phyloP scores from a whole-genome alignment of 2,329 filamentous ascomycete species.

The Penicillium sp. region DNA sequence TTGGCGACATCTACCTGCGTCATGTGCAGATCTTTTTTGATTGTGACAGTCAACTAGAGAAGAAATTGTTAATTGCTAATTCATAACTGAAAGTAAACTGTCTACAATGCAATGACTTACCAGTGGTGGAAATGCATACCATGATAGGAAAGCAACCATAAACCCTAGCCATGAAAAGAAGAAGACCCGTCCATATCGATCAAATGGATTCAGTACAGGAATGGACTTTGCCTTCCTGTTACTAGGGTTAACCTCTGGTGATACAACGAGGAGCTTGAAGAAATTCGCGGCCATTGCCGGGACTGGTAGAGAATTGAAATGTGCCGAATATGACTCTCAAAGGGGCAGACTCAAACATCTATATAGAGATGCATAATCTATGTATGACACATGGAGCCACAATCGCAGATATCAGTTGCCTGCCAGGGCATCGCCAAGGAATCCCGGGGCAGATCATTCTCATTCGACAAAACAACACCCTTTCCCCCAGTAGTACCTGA shows the following conservation, averaged over 20 bases:
- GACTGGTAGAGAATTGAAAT: neutral
- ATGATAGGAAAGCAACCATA: conserved; percentile 83
- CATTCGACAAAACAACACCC: conserved; percentile 13
- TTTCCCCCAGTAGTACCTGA: neutral
- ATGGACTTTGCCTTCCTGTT: conserved; percentile 77
- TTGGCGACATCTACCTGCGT: conserved; percentile 69
- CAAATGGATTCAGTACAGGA: conserved; percentile 69
- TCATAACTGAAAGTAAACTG: neutral
- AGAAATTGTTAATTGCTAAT: neutral
- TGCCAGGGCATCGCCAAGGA: neutral
- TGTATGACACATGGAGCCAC: conserved; percentile 13
- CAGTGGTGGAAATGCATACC: conserved; percentile 83
- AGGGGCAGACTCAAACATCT: neutral
- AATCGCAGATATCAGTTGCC: conserved; percentile 5
- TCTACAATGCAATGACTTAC: conserved; percentile 45
- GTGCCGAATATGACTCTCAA: neutral
- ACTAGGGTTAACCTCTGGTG: conserved; percentile 74
- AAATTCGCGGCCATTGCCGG: conserved; percentile 19
- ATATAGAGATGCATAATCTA: conserved; percentile 8
- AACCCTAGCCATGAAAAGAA: conserved; percentile 87
- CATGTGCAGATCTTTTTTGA: conserved; percentile 71
- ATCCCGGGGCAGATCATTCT: neutral
- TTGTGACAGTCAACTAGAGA: conserved; percentile 62
- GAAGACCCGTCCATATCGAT: conserved; percentile 80
- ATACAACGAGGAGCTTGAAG: conserved; percentile 31